Evolutionary conservation across 140 eudicot species (phyloP).

Genomic region (Flaveria floridana): DNA sequence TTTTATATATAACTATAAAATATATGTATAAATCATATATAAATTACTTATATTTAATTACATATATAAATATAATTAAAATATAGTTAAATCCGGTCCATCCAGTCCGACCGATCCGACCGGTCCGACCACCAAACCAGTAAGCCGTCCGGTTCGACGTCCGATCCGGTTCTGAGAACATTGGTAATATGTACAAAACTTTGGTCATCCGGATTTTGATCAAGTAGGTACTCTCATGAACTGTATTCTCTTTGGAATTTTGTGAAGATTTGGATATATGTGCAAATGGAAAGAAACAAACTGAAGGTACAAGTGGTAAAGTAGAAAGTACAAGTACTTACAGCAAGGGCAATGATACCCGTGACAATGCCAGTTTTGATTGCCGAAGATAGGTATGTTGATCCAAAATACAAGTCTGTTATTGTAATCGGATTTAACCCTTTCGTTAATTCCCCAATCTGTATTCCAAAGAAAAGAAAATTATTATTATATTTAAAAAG

Average conservation of each 20-base stretch:
- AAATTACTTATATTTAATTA: too few species aligned
- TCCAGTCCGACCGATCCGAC: too few species aligned
- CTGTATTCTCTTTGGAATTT: constrained; percentile 6
- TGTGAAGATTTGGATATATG: constrained; percentile 22
- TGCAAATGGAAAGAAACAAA: constrained; percentile 26
- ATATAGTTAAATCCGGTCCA: too few species aligned
- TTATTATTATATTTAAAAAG: not conserved
- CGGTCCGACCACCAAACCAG: too few species aligned
- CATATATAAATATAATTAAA: too few species aligned
- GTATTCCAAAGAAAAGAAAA: constrained; percentile 25
- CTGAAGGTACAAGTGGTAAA: constrained; percentile 33
- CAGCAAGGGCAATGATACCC: constrained; percentile 87
- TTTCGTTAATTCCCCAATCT: constrained; percentile 84
- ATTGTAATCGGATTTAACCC: constrained; percentile 84
- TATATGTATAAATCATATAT: too few species aligned
- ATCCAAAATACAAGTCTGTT: constrained; percentile 65
- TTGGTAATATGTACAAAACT: too few species aligned
- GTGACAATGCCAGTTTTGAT: constrained; percentile 92
- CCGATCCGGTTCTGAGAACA: too few species aligned
- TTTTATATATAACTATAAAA: too few species aligned
- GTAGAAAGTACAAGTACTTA: constrained; percentile 41
- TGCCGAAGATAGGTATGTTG: constrained; percentile 56
- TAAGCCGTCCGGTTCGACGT: too few species aligned
- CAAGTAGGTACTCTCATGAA: constrained; percentile 7
- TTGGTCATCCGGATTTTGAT: not conserved